These are phyloP conservation scores for Ammopiptanthus mongolicus DNA, from an alignment of 306 rosid genomes.

Conservation along the genomic window DNA sequence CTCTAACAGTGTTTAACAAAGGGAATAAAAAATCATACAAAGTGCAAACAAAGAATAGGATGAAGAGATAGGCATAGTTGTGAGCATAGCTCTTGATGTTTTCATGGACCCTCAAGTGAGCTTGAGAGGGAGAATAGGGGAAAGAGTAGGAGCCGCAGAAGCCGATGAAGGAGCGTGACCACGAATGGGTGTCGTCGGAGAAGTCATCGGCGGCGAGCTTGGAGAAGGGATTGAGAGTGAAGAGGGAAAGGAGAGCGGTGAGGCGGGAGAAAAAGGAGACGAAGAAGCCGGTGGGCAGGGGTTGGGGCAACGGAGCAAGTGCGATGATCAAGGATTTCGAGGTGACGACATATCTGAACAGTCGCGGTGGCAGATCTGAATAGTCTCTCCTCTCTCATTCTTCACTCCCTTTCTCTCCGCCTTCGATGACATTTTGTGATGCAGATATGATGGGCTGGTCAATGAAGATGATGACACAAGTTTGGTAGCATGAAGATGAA, in stretches of 20 bases:
- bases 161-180: conserved; percentile 69
- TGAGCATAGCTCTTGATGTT: conserved; percentile 88
- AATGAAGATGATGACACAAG: no score
- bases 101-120: conserved; percentile 78
- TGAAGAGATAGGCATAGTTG: conserved; percentile 71
- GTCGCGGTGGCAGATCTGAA: no score
- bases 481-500: no score
- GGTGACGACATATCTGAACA: no score
- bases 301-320: conserved; percentile 29
- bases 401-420: no score
- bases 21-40: conserved; percentile 42
- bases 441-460: no score
- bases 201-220: conserved; percentile 78
- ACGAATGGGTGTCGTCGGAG: conserved; percentile 62
- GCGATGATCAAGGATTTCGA: no score
- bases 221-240: conserved; percentile 71
- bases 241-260: conserved; percentile 61
- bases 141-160: conserved; percentile 60
- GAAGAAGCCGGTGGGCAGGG: conserved; percentile 35
- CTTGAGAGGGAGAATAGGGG: conserved; percentile 75
- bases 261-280: conserved; percentile 51
- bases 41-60: conserved; percentile 64
- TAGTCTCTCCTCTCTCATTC: no score
- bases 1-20: no score
- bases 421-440: no score